Base-by-base conservation (phyloP, 129 eudicot species). In the Artemisia tridentata region DNA sequence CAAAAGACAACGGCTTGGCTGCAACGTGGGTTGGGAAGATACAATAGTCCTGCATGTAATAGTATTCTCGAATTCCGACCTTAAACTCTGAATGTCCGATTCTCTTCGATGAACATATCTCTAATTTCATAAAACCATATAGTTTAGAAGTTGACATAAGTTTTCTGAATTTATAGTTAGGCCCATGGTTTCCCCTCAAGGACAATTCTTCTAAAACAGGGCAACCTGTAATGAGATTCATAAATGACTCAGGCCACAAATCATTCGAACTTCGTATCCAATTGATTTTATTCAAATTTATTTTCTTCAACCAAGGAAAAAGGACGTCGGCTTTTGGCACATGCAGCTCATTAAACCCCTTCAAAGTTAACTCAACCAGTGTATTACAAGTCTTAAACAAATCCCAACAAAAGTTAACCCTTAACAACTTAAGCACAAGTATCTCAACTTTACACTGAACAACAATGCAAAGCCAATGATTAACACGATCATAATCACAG, bases 111-210 rank as follows among this genome's bases (percentile, higher is more conserved):
- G 2, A 7, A 38, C 1, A 38, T 38, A 38, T 38, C 10, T 38
- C 7, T 31, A 31, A 43, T 21, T 47, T 63, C 71, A 1, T 21
- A 1, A 0, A 21, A 21, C 1, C 23, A 0, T 1, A 1, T 0
- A 1, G 23, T 21, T 1, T 21, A 0, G 23, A 21, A 1, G 0
- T 21, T 1, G 23, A 21, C 1, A 0, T 1, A 38, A 64, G n/a
- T n/a, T n/a, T n/a, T n/a, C n/a, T n/a, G n/a, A n/a, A n/a, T n/a
- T n/a, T n/a, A n/a, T n/a, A n/a, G n/a, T n/a, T n/a, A n/a, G n/a
- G n/a, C n/a, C n/a, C n/a, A n/a, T n/a, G n/a, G n/a, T n/a, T n/a
- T 62, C 75, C 62, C 64, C 69, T 71, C 71, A 69, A 55, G 51
- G 20, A 69, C 58, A 77, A 21, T 15, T 70, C 75, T 63, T 77